Base-by-base conservation (phyloP, 352 stramenopile species). In the Elongisporangium prolatum region DNA sequence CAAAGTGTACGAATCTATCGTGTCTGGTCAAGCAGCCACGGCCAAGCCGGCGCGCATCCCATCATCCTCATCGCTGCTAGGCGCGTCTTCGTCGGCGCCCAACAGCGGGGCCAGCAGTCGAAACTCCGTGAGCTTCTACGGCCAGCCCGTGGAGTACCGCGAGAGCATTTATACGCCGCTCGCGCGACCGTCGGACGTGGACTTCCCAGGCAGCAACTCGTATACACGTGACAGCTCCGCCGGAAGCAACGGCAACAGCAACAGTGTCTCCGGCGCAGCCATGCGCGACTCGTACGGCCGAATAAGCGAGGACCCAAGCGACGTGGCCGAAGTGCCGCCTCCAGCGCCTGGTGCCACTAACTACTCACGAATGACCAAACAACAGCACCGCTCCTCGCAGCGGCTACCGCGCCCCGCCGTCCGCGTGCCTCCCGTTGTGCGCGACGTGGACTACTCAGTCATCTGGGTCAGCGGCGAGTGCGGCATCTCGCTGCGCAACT, bases 381-480 rank as follows among this genome's bases (percentile, higher is more conserved):
- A 68, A 47, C 64, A 73, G 53, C 66, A 68, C 0, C 54, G 49
- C 38, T 28, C 58, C 6, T 47, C 60, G 17, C 63, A 70, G 22
- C 68, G 61, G 6, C 53, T 57, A 50, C 48, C 44, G 0, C 38
- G 61, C 10, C 48, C 53, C 17, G 25, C 60, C 2, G 55, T 54
- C 34, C 47, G 56, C 9, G 50, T 51, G 11, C 51, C 59, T 11
- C 16, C 50, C 20, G 11, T 61, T 48, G 56, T 56, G 17, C 62
- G 59, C n/a, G 65, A 52, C 20, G 51, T 65, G 28, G 67, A 80
- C 50, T 94, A 92, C 59, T 77, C 77, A 16, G 84, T 92, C 52
- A 89, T 88, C 61, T 94, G 82, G 82, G 77, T 89, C 9, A 89
- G 77, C 52, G 84, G 84, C 44, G 84, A 94, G 63, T 90, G 84